phyloP scores from a whole-genome alignment of 768 basidiomycete genomes.

The Dentipellis sp. region DNA sequence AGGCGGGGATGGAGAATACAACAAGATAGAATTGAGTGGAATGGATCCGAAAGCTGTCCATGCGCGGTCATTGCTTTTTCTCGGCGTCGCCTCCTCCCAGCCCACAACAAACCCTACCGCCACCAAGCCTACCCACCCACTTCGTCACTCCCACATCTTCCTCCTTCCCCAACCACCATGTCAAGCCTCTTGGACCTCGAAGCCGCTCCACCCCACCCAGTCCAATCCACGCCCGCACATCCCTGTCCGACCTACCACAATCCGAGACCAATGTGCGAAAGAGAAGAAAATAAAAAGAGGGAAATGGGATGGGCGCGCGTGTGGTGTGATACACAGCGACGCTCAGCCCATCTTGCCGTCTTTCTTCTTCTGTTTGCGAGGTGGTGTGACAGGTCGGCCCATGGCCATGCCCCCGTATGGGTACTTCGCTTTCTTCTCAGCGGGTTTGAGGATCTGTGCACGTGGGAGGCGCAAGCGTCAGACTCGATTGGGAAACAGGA shows the following conservation, averaged over 20 bases:
- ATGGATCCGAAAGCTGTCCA: neutral
- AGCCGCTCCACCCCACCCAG: neutral
- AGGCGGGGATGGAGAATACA: neutral
- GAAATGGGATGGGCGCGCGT: neutral
- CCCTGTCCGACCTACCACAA: neutral
- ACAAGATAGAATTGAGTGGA: neutral
- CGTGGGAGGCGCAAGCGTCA: neutral
- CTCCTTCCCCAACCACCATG: neutral
- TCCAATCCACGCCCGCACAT: neutral
- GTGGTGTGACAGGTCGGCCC: conserved; percentile 87
- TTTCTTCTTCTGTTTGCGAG: conserved; percentile 97
- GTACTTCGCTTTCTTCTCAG: conserved; percentile 96
- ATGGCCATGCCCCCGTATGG: conserved; percentile 82
- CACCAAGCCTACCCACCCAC: neutral
- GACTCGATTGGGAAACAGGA: neutral
- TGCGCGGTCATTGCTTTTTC: neutral
- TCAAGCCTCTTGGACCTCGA: neutral
- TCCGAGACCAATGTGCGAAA: neutral
- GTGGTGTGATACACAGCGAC: neutral
- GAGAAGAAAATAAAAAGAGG: conserved; percentile 3
- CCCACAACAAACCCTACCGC: neutral
- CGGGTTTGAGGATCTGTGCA: conserved; percentile 89
- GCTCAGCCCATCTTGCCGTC: conserved; percentile 55
- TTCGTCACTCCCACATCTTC: neutral
- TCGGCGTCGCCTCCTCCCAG: neutral